Evolutionary conservation across 169 alveolate genomes (phyloP).

Genomic region (Cryptosporidium meleagridis): DNA sequence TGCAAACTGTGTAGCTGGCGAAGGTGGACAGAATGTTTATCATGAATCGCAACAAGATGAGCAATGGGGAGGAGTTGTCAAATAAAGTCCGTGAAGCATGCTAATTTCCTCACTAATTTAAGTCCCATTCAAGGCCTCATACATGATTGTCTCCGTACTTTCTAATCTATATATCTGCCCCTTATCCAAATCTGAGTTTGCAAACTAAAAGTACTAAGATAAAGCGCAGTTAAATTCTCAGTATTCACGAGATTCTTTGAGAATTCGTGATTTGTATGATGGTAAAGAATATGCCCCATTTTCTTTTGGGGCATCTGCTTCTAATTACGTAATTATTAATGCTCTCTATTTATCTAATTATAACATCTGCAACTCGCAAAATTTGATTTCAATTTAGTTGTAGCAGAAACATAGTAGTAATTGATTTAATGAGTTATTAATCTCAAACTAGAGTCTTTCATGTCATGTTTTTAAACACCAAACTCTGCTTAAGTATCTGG

Average conservation of each 20-base stretch:
- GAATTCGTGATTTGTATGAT: not conserved
- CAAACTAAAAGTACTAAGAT: not conserved
- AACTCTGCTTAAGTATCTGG: not conserved
- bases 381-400: not conserved
- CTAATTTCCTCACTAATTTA: not conserved
- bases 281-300: not conserved
- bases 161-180: not conserved
- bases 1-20: conserved; percentile 41
- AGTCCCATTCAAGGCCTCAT: not conserved
- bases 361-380: not conserved
- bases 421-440: not conserved
- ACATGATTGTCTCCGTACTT: not conserved
- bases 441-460: not conserved
- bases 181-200: not conserved
- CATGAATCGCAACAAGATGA: conserved; percentile 51
- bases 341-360: conserved; percentile 14
- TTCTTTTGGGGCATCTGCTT: not conserved
- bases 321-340: conserved; percentile 13
- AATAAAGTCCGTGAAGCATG: conserved; percentile 1
- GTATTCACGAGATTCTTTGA: not conserved
- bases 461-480: not conserved
- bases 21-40: conserved; percentile 4
- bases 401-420: not conserved
- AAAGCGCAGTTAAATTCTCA: not conserved
- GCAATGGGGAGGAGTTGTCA: conserved; percentile 65